Percentiles rank a stretch among this genome's conserved stretches.
These are phyloP conservation scores for Filobasidium uniguttulatum DNA, from an alignment of 1,284 basidiomycete species.

Conservation along the genomic window DNA sequence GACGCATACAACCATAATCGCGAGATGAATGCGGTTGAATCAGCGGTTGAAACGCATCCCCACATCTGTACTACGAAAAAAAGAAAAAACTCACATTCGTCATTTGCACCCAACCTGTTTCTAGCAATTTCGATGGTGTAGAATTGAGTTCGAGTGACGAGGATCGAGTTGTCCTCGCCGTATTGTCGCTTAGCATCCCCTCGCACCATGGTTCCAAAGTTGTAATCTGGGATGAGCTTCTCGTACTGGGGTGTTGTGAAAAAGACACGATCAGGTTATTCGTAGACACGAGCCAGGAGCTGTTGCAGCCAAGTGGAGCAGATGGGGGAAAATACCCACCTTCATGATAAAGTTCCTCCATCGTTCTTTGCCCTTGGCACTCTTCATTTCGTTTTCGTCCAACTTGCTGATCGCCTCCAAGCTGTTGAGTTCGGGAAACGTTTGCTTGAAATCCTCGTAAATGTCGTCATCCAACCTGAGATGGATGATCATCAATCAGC, in stretches of 20 bases:
- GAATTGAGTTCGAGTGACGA: slow-evolving; percentile 67
- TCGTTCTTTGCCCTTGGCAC: slow-evolving; percentile 67
- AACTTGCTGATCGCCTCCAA: slow-evolving; percentile 51
- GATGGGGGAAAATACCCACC: slow-evolving; percentile 40
- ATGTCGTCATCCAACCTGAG: slow-evolving; percentile 85
- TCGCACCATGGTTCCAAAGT: slow-evolving; percentile 91
- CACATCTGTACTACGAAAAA: no score
- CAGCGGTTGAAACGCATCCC: no score
- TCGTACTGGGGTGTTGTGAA: slow-evolving; percentile 44
- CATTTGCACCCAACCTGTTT: slow-evolving; percentile 84
- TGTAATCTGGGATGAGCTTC: slow-evolving; percentile 79
- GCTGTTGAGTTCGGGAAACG: slow-evolving; percentile 70
- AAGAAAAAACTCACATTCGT: slow-evolving; percentile 34
- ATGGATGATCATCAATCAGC: background rate
- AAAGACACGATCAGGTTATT: background rate
- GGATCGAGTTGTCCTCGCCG: slow-evolving; percentile 83
- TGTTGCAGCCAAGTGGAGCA: background rate
- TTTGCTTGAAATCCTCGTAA: slow-evolving; percentile 56
- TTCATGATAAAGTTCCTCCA: slow-evolving; percentile 83
- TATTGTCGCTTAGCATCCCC: slow-evolving; percentile 71
- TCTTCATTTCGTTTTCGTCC: slow-evolving; percentile 94
- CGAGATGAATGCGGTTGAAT: no score
- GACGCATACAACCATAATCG: no score
- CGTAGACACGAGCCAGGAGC: background rate
- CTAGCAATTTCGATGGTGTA: slow-evolving; percentile 90